These are phyloP conservation scores for Apiospora phragmitis DNA, from an alignment of 2,329 filamentous ascomycete species.

Conservation along the genomic window DNA sequence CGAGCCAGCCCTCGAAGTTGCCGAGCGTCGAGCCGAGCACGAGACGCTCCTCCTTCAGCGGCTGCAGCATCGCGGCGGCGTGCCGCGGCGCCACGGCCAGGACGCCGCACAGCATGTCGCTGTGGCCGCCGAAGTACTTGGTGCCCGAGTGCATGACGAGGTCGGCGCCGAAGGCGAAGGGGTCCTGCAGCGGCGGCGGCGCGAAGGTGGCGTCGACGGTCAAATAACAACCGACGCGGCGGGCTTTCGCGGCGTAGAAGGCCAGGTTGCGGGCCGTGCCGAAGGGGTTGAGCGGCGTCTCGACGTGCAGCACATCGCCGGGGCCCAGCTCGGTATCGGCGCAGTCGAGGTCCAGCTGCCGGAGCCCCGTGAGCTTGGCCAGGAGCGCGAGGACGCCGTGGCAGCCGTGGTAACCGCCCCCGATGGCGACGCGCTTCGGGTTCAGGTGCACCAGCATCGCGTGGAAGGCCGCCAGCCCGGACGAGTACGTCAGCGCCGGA, in stretches of 20 bases:
- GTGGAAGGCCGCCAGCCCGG: conserved; percentile 86
- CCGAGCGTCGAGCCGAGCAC: conserved; percentile 84
- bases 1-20: conserved; percentile 88
- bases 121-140: conserved; percentile 96
- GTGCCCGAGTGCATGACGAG: conserved; percentile 90
- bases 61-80: conserved; percentile 53
- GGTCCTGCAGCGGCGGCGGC: conserved; percentile 85
- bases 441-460: conserved; percentile 82
- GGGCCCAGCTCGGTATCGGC: conserved; percentile 63
- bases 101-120: conserved; percentile 88
- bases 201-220: conserved; percentile 92
- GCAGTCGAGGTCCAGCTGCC: conserved; percentile 71
- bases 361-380: conserved; percentile 71
- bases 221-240: conserved; percentile 70
- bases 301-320: conserved; percentile 86
- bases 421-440: conserved; percentile 80
- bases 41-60: conserved; percentile 68
- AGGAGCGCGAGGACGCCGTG: conserved; percentile 80
- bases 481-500: conserved; percentile 74
- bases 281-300: conserved; percentile 91
- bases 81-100: conserved; percentile 62
- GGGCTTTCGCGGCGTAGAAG: conserved; percentile 71
- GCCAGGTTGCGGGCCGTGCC: conserved; percentile 77
- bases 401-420: conserved; percentile 88
- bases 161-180: conserved; percentile 80